Conservation (phyloP, 192 early-diverging fungal species). For the Podila epigama region DNA sequence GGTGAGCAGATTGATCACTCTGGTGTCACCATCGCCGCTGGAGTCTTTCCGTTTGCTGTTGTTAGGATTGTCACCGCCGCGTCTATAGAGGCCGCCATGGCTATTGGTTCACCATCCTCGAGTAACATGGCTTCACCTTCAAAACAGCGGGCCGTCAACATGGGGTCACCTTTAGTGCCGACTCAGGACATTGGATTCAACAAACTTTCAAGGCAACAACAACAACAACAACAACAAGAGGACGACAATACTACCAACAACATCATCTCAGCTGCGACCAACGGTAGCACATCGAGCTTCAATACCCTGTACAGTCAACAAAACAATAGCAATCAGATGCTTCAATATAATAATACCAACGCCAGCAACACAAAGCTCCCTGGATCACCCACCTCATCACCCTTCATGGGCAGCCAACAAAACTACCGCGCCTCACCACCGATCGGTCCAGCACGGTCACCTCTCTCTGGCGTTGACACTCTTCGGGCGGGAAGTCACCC, state of each 20-base stretch:
- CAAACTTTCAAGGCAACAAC: constrained; percentile 13
- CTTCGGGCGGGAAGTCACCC: constrained; percentile 15
- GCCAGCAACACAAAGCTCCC: constrained; percentile 35
- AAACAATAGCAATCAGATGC: constrained; percentile 33
- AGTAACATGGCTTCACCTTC: constrained; percentile 23
- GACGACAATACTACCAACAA: not conserved
- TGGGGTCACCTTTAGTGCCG: constrained; percentile 26
- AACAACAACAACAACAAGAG: constrained; percentile 9
- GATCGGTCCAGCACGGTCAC: constrained; percentile 25
- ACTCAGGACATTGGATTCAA: constrained; percentile 22
- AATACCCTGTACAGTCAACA: constrained; percentile 46
- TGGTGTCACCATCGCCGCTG: constrained; percentile 15
- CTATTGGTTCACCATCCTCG: not conserved
- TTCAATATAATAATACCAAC: constrained; percentile 24
- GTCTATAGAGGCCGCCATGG: constrained; percentile 1
- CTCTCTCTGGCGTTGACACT: constrained; percentile 16
- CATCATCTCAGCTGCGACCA: too few species aligned
- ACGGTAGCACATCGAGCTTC: constrained; percentile 19
- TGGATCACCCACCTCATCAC: constrained; percentile 24
- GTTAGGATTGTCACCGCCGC: constrained; percentile 27
- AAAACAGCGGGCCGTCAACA: constrained; percentile 25
- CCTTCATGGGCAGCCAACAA: constrained; percentile 18
- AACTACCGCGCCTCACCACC: constrained; percentile 30
- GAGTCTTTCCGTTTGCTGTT: constrained; percentile 20
- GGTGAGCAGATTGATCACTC: constrained; percentile 47